Evolutionary conservation across 2,329 filamentous ascomycete species (phyloP).

Genomic region (Phyllosticta ampelicida): DNA sequence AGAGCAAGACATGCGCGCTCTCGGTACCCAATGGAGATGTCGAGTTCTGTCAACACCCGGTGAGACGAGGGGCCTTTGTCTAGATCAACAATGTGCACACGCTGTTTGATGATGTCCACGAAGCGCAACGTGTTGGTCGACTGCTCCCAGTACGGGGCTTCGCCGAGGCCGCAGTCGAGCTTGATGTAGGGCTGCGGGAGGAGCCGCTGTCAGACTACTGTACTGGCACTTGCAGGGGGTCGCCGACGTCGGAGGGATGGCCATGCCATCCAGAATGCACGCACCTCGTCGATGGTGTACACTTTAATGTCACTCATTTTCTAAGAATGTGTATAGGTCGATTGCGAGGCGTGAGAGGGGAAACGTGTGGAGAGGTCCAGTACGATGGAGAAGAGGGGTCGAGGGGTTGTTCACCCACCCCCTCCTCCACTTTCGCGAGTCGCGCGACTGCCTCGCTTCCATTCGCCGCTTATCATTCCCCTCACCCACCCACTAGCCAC

Average conservation of each 20-base stretch:
- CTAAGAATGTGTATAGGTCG: neutral
- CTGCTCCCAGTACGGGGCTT: constrained; percentile 64
- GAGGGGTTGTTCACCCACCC: neutral
- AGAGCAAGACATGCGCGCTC: neutral
- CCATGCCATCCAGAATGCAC: neutral
- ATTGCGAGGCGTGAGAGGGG: neutral
- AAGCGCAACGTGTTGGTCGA: constrained; percentile 58
- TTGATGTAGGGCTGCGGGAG: constrained; percentile 42
- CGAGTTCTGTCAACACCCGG: constrained; percentile 44
- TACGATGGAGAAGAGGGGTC: neutral
- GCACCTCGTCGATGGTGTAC: constrained; percentile 10
- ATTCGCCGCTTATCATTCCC: neutral
- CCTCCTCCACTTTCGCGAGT: too few relatives aligned
- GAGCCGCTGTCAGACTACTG: constrained; percentile 1
- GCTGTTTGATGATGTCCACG: constrained; percentile 71
- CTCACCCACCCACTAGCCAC: too few relatives aligned
- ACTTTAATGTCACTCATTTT: constrained; percentile 7
- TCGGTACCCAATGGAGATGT: constrained; percentile 42
- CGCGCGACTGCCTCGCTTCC: neutral
- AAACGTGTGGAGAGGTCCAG: constrained; percentile 2
- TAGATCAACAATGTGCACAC: constrained; percentile 61
- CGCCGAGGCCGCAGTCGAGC: constrained; percentile 55
- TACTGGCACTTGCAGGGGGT: neutral
- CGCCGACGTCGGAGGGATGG: neutral
- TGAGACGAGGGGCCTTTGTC: constrained; percentile 49